Evolutionary conservation across 352 stramenopile species (phyloP).

Genomic region (Thalassiosira hispida): DNA sequence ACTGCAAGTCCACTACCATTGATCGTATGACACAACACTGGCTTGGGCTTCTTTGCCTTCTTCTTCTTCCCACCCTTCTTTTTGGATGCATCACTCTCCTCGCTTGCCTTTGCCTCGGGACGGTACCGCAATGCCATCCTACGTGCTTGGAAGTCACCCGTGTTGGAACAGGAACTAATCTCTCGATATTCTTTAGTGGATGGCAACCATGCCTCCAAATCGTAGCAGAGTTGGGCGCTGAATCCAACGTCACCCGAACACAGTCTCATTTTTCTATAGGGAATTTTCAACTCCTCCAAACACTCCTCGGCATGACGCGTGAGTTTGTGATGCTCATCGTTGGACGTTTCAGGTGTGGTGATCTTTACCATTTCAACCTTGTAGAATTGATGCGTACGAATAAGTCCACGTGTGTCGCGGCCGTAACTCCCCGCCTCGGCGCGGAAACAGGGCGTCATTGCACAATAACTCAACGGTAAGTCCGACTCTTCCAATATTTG

Average conservation of each 20-base stretch:
- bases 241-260: slow-evolving; percentile 89
- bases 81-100: slow-evolving; percentile 10
- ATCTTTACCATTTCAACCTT: slow-evolving; percentile 90
- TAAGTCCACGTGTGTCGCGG: slow-evolving; percentile 86
- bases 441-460: slow-evolving; percentile 87
- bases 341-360: slow-evolving; percentile 74
- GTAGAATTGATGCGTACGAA: slow-evolving; percentile 88
- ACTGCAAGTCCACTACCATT: slow-evolving; percentile 89
- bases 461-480: slow-evolving; percentile 84
- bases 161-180: slow-evolving; percentile 88
- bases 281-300: slow-evolving; percentile 83
- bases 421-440: slow-evolving; percentile 88
- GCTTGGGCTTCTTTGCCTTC: slow-evolving; percentile 82
- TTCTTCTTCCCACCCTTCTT: slow-evolving; percentile 71
- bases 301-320: slow-evolving; percentile 77
- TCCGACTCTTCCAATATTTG: slow-evolving; percentile 84
- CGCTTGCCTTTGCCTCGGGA: slow-evolving; percentile 22
- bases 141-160: slow-evolving; percentile 87
- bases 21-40: slow-evolving; percentile 86
- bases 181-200: slow-evolving; percentile 86
- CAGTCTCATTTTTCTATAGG: slow-evolving; percentile 86
- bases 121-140: slow-evolving; percentile 87
- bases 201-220: slow-evolving; percentile 90
- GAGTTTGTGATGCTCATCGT: slow-evolving; percentile 84
- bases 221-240: slow-evolving; percentile 85